Conservation (phyloP, 1,284 basidiomycete species). For the Agroathelia rolfsii region DNA sequence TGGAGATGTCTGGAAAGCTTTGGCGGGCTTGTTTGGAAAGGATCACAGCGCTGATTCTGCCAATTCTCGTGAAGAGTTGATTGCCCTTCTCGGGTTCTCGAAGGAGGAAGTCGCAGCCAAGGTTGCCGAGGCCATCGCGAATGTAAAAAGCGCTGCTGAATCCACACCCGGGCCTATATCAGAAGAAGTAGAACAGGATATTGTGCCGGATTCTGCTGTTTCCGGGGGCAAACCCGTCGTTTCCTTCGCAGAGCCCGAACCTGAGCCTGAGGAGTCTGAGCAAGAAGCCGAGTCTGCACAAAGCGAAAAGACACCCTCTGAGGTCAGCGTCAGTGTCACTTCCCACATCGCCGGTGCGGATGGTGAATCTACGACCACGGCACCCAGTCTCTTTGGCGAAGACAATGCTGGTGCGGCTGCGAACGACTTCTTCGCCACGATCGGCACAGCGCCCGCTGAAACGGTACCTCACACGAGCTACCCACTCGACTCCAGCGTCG, state of each 20-base stretch:
- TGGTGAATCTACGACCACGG: constrained; percentile 72
- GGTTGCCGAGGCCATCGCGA: constrained; percentile 76
- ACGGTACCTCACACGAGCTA: constrained; percentile 73
- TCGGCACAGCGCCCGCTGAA: constrained; percentile 44
- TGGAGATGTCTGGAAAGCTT: constrained; percentile 73
- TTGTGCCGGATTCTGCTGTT: no score
- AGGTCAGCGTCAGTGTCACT: constrained; percentile 51
- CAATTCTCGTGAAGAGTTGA: constrained; percentile 83
- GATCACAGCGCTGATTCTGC: no score
- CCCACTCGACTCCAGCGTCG: constrained; percentile 77
- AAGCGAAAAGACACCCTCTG: constrained; percentile 59
- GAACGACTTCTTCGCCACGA: constrained; percentile 87
- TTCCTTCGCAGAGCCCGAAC: constrained; percentile 66
- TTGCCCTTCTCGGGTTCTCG: constrained; percentile 88
- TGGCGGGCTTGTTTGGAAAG: constrained; percentile 86
- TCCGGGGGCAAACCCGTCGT: constrained; percentile 70
- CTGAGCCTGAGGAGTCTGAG: constrained; percentile 25
- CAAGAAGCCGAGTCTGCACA: constrained; percentile 36
- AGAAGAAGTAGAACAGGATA: no score
- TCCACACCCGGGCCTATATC: constrained; percentile 16
- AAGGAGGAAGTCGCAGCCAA: constrained; percentile 77
- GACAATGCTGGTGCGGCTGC: constrained; percentile 51
- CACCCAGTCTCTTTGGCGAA: constrained; percentile 83
- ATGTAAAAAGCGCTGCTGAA: constrained; percentile 42
- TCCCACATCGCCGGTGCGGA: constrained; percentile 65